Evolutionary conservation across 495 filamentous ascomycete species (phyloP), one percentile per base, ranked within the genome.

Genomic region (Ascodesmis nigricans): DNA sequence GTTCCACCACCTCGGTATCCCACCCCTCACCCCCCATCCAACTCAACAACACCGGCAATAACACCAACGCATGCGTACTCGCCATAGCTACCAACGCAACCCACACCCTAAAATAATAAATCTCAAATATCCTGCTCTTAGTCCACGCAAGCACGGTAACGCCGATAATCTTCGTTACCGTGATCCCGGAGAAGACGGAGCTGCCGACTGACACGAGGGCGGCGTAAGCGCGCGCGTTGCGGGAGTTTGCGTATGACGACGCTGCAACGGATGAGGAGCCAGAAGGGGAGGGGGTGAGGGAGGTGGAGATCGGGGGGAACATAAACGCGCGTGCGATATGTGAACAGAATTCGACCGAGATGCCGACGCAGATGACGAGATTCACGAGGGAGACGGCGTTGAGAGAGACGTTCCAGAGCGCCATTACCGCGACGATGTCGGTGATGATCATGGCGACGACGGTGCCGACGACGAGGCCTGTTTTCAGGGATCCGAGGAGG

Each of bases 21-120:
- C 87, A 97, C 9, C 84, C 84, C 40, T 75, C 72, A 3, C 87
- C 87, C 7, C 87, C 87, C 38, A 79, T 59, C 25, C 91, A 63
- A 47, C 78, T 84, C 39, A 99, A 62, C 18, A 75, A 78, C 4
- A 93, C 90, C 0, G 87, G 87, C 40, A 99, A 57, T 55, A 91
- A 91, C 2, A 99, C 65, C 10, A 99, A 62, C 7, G 83, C 78
- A 53, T 99, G 87, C 0, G 66, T 61, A 14, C 80, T 78, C n/a
- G 80, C 90, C 40, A 91, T 79, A 14, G 81, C 43, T 23, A 95
- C 80, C 40, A 99, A 62, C 28, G 83, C 75, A 14, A 91, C 52
- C 87, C 87, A 99, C 22, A 99, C 75, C 5, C 87, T 63, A 59
- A 99, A 99, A 53, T 95, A 99, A 55, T 95, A 99, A 35, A 95